Conservation (phyloP, 176 grass and related monocot genomes). For the Oryza punctata region DNA sequence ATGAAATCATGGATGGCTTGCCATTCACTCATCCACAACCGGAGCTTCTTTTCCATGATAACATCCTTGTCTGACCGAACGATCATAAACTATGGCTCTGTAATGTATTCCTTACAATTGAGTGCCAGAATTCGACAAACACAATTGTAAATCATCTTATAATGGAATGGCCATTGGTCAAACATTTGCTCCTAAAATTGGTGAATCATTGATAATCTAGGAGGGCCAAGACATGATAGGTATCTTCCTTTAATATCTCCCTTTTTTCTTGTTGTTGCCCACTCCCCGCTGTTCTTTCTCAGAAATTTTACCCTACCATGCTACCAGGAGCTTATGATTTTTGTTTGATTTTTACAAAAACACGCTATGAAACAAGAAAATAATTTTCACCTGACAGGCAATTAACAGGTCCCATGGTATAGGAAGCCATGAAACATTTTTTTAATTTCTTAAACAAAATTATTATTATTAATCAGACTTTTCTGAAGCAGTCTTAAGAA, state of each 20-base stretch:
- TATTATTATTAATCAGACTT: background rate
- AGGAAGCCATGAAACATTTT: background rate
- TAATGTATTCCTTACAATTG: background rate
- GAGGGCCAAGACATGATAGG: background rate
- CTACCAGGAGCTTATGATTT: background rate
- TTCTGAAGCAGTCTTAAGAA: background rate
- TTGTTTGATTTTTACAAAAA: background rate
- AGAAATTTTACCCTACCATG: background rate
- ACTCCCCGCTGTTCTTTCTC: background rate
- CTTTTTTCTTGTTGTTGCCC: background rate
- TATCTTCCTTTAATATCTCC: background rate
- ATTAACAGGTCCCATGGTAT: background rate
- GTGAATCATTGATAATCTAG: background rate
- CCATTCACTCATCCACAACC: background rate
- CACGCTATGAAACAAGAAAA: background rate
- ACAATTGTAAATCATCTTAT: background rate
- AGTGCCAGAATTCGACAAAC: background rate
- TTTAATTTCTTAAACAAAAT: background rate
- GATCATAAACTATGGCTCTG: background rate
- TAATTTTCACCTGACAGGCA: background rate
- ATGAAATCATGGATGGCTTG: constrained; percentile 18
- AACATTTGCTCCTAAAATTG: background rate
- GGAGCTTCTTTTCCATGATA: background rate
- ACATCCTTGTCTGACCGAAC: constrained; percentile 19
- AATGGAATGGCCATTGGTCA: constrained; percentile 2